Evolutionary conservation across 2,329 filamentous ascomycete species (phyloP).

Genomic region (Didymosphaeria variabile): DNA sequence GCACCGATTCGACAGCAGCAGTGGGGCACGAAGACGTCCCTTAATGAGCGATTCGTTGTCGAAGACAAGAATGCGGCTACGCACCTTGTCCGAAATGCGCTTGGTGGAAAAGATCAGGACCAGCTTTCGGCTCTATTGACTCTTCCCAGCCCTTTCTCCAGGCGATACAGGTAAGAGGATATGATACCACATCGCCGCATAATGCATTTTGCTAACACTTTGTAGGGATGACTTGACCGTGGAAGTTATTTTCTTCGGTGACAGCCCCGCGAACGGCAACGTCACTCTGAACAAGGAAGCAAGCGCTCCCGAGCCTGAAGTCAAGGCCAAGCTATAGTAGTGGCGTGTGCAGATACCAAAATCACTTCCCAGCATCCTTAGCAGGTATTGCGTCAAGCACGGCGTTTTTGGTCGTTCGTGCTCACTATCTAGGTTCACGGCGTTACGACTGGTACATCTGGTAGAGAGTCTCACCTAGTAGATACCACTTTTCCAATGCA

Average conservation of each 20-base stretch:
- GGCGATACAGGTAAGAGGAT: slow-evolving; percentile 79
- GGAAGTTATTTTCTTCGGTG: slow-evolving; percentile 97
- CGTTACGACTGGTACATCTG: not conserved
- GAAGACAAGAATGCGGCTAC: slow-evolving; percentile 97
- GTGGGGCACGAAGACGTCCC: slow-evolving; percentile 81
- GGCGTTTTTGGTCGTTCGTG: slow-evolving; percentile 7
- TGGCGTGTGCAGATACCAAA: not conserved
- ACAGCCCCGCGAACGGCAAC: slow-evolving; percentile 77
- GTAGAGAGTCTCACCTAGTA: not conserved
- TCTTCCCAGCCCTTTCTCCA: slow-evolving; percentile 87
- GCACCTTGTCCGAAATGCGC: slow-evolving; percentile 91
- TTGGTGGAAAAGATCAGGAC: slow-evolving; percentile 92
- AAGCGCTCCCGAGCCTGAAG: slow-evolving; percentile 66
- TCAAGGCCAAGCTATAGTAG: slow-evolving; percentile 59
- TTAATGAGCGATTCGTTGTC: slow-evolving; percentile 86
- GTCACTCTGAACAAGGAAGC: slow-evolving; percentile 88
- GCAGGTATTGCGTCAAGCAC: slow-evolving; percentile 4
- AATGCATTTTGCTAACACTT: slow-evolving; percentile 27
- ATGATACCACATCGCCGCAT: not conserved
- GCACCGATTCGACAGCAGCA: slow-evolving; percentile 89
- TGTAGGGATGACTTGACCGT: slow-evolving; percentile 91
- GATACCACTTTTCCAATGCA: not conserved
- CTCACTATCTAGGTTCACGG: not conserved
- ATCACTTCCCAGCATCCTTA: not conserved
- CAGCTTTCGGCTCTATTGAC: slow-evolving; percentile 93